A percentile compares a stretch with the other conserved stretches of the same genome.
phyloP scores from a whole-genome alignment of 1,284 basidiomycete genomes.

The Cutaneotrichosporon cyanovorans region DNA sequence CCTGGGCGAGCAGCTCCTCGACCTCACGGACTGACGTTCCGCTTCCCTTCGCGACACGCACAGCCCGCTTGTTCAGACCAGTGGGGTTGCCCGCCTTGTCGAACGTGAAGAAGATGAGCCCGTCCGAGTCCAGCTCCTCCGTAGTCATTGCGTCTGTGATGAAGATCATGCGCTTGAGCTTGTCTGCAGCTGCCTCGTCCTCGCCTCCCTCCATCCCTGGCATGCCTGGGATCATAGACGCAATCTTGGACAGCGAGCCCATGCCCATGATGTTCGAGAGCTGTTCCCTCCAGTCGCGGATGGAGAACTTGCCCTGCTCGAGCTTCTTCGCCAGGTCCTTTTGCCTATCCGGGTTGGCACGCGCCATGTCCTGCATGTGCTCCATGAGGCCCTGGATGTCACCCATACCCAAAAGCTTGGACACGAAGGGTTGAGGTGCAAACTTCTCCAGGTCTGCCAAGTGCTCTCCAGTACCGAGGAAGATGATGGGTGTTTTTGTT shows the following conservation, averaged over 20 bases:
- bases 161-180: constrained; percentile 97
- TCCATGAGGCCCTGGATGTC: constrained; percentile 97
- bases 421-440: constrained; percentile 93
- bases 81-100: constrained; percentile 76
- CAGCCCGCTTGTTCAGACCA: constrained; percentile 75
- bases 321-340: constrained; percentile 98
- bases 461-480: constrained; percentile 96
- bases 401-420: constrained; percentile 88
- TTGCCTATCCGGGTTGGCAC: constrained; percentile 89
- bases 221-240: constrained; percentile 97
- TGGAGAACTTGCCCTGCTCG: constrained; percentile 91
- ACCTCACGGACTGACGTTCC: constrained; percentile 97
- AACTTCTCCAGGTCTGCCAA: constrained; percentile 93
- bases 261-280: constrained; percentile 97
- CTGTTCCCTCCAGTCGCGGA: constrained; percentile 97
- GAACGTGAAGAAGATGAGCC: constrained; percentile 64
- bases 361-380: constrained; percentile 90
- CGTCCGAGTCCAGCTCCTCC: constrained; percentile 92
- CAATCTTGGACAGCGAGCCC: constrained; percentile 97
- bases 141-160: constrained; percentile 98
- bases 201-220: constrained; percentile 81
- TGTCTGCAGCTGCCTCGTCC: constrained; percentile 74
- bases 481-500: constrained; percentile 96
- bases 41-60: constrained; percentile 82
- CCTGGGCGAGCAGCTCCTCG: constrained; percentile 90